These are phyloP conservation scores for Sarocladium brachiariae DNA, from an alignment of 2,329 filamentous ascomycete species.

Conservation along the genomic window DNA sequence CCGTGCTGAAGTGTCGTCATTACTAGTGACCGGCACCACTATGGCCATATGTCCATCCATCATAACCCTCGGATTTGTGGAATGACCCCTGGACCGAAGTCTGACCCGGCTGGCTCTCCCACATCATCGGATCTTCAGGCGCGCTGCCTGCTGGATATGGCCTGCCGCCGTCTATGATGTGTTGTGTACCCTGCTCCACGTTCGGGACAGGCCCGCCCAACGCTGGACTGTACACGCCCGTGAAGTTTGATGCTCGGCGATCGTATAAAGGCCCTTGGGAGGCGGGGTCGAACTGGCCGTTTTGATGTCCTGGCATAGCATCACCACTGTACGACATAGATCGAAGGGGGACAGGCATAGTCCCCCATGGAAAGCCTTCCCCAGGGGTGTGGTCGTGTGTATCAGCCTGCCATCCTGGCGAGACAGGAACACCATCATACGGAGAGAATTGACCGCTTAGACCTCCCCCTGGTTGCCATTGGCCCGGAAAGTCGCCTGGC, in stretches of 20 bases:
- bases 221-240: neutral
- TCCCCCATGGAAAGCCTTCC: constrained; percentile 31
- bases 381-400: neutral
- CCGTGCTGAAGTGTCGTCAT: neutral
- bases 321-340: constrained; percentile 45
- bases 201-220: neutral
- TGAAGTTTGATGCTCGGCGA: neutral
- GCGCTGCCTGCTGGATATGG: neutral
- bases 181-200: neutral
- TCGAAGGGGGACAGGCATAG: constrained; percentile 34
- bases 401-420: constrained; percentile 16
- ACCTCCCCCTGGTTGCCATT: constrained; percentile 23
- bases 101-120: neutral
- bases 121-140: neutral
- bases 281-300: constrained; percentile 19
- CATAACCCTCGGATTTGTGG: neutral
- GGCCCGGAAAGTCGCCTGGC: neutral
- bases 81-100: neutral
- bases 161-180: neutral
- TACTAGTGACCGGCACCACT: neutral
- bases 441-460: constrained; percentile 44
- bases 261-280: neutral
- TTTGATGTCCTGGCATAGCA: constrained; percentile 25
- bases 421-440: constrained; percentile 32
- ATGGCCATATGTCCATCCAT: neutral